A percentile compares a stretch with the other conserved stretches of the same genome.
These are phyloP conservation scores for Nissolia schottii DNA, from an alignment of 306 rosid genomes.

Conservation along the genomic window DNA sequence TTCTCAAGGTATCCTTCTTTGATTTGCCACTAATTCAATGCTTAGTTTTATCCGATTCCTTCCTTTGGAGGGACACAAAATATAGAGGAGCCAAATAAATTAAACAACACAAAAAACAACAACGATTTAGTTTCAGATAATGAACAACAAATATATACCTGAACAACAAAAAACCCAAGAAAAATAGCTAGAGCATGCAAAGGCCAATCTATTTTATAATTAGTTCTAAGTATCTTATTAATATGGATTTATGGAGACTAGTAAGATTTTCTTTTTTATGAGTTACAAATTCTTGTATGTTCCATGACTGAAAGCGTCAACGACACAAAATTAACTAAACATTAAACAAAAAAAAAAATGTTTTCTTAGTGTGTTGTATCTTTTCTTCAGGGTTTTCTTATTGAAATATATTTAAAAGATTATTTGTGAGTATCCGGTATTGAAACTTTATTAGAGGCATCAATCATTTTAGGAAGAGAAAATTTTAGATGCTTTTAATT, in stretches of 20 bases:
- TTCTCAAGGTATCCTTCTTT: neutral
- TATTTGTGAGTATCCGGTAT: neutral
- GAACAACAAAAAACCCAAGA: neutral
- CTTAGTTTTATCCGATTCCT: neutral
- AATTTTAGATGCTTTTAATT: too few relatives aligned
- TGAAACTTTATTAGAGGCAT: too few relatives aligned
- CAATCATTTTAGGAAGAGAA: too few relatives aligned
- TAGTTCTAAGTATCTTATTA: neutral
- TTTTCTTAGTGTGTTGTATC: neutral
- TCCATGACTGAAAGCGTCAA: neutral
- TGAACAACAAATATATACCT: neutral
- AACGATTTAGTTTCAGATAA: constrained; percentile 3
- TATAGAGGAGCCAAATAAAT: neutral
- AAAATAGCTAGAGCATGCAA: neutral
- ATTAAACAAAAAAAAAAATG: neutral
- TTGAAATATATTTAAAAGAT: neutral
- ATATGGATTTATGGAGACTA: neutral
- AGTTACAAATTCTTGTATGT: neutral
- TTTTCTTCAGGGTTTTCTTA: neutral
- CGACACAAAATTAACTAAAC: neutral
- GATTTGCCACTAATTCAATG: neutral
- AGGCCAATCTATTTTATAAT: neutral
- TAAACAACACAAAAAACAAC: neutral
- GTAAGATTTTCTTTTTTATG: neutral
- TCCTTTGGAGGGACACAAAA: neutral